phyloP scores from a whole-genome alignment of 2,329 filamentous ascomycete genomes.

The Aotearoamyces nothofagi region DNA sequence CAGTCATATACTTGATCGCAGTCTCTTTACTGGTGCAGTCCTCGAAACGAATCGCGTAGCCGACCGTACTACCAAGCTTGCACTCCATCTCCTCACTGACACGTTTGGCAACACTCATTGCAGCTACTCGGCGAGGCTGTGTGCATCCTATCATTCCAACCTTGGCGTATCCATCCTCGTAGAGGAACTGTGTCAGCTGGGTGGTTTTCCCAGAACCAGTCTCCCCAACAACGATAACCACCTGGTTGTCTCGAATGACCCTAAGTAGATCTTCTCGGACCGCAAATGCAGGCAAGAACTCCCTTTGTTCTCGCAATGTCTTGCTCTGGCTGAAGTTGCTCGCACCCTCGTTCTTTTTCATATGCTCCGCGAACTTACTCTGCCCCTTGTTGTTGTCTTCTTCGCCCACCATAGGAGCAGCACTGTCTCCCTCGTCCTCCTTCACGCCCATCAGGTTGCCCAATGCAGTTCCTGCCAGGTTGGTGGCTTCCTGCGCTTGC shows the following conservation, averaged over 20 bases:
- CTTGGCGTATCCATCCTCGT: conserved; percentile 87
- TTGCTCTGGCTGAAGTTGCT: conserved; percentile 92
- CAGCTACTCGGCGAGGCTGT: conserved; percentile 87
- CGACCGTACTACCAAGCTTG: conserved; percentile 70
- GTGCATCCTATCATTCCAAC: conserved; percentile 90
- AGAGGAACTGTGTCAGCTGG: conserved; percentile 87
- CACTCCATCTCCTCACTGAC: conserved; percentile 98
- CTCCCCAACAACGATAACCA: conserved; percentile 91
- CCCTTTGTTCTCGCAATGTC: conserved; percentile 74
- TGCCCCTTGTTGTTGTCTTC: conserved; percentile 44
- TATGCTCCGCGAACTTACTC: conserved; percentile 77
- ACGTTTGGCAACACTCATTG: conserved; percentile 97
- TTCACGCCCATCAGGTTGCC: conserved; percentile 95
- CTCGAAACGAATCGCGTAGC: conserved; percentile 96
- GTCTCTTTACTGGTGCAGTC: conserved; percentile 96
- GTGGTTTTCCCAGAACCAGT: conserved; percentile 97
- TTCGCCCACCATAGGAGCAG: conserved; percentile 59
- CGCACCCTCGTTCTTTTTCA: conserved; percentile 75
- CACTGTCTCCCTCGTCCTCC: conserved; percentile 84
- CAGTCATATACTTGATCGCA: conserved; percentile 97
- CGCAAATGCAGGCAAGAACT: conserved; percentile 89
- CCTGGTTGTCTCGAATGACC: conserved; percentile 92
- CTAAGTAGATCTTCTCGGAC: conserved; percentile 84
- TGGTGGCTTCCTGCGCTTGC: conserved; percentile 90
- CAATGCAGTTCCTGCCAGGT: conserved; percentile 76